Percentiles rank a stretch among this genome's conserved stretches.
These are phyloP conservation scores for Kentomonas sorsogonicus DNA, from an alignment of 208 protist genomes.

Conservation along the genomic window DNA sequence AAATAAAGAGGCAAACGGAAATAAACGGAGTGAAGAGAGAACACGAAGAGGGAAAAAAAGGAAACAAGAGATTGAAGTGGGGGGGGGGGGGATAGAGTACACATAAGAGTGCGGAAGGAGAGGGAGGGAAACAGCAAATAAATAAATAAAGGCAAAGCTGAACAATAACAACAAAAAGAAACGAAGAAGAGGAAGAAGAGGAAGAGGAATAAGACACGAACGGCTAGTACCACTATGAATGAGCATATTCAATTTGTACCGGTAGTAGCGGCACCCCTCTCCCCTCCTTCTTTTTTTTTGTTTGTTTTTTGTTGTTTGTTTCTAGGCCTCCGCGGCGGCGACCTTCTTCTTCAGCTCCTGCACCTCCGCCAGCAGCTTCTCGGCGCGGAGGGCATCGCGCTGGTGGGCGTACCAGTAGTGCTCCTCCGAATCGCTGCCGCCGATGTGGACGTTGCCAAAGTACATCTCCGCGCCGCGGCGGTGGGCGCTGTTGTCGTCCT, in stretches of 20 bases:
- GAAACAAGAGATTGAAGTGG: too few relatives aligned
- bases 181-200: slow-evolving; percentile 2
- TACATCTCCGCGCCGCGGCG: slow-evolving; percentile 41
- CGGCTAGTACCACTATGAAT: too few relatives aligned
- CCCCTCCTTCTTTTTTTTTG: too few relatives aligned
- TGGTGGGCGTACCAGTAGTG: slow-evolving; percentile 88
- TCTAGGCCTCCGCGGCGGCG: slow-evolving; percentile 9
- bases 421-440: slow-evolving; percentile 66
- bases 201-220: not conserved
- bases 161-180: too few relatives aligned
- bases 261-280: too few relatives aligned
- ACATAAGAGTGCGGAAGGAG: not conserved
- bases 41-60: too few relatives aligned
- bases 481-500: slow-evolving; percentile 63
- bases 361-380: slow-evolving; percentile 81
- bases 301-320: slow-evolving; percentile 9
- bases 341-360: slow-evolving; percentile 72
- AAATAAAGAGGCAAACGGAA: too few relatives aligned
- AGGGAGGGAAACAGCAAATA: not conserved
- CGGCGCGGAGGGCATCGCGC: slow-evolving; percentile 72
- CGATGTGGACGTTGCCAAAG: slow-evolving; percentile 46
- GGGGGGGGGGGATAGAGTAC: too few relatives aligned
- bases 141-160: too few relatives aligned
- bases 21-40: too few relatives aligned
- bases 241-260: too few relatives aligned